Base-by-base conservation (phyloP, 768 basidiomycete species). In the Suillus decipiens region DNA sequence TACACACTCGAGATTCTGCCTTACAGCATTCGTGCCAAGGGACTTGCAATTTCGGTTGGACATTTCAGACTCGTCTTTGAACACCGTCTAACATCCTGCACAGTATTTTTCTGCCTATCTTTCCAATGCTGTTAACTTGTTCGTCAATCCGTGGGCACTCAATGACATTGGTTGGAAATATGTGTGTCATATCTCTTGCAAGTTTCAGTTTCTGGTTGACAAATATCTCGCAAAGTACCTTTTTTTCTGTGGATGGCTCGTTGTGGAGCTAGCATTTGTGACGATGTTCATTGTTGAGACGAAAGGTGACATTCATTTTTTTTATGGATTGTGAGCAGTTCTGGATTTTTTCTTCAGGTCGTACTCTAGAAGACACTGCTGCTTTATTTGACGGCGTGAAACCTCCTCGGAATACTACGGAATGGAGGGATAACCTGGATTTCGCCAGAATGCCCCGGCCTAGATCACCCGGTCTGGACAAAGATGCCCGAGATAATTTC, bases 1-100 rank as follows among this genome's bases (percentile, higher is more conserved):
- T 88, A 86, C 67, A 82, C 84, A 7, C 78, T 94, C 63, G 94
- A 95, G 72, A 93, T 95, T 66, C 74, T 95, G 5, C 93, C 92
- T 0, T 92, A 86, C 75, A 81, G 79, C 63, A 87, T 94, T 63
- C 87, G 93, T 59, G 92, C 92, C 11, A 91, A 87, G 69, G 92
- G 92, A 0, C 88, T 91, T 64, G 87, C 90, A 8, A 71, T 90
- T 41, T 90, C 92, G 87, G 88, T 87, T 63, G 17, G 80, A 71
- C 22, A 11, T 22, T 31, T 57, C 51, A 8, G 24, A 15, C 28
- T 64, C 39, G 14, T 36, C 14, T 62, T 6, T 62, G 24, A 42
- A 61, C n/a, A 33, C 42, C 9, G 62, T 11, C 17, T 56, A 24
- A 61, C 33, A 3, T 34, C 22, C 7, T 41, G 31, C 41, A 60